phyloP scores from a whole-genome alignment of 768 basidiomycete species.

The Fistulinella prunicolor region DNA sequence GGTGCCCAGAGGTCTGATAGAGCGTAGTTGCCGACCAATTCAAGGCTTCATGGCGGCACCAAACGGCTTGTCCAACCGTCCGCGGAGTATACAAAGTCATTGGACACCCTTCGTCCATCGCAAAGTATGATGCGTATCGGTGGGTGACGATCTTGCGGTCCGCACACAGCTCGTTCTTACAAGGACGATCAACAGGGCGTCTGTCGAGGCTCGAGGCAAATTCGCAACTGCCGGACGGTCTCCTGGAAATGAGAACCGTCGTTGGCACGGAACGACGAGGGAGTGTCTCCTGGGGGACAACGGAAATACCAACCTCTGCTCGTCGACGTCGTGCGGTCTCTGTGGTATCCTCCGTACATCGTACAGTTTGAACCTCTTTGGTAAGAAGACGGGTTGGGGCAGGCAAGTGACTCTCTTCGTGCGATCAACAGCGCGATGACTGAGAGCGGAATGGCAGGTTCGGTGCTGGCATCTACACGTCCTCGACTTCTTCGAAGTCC shows the following conservation, averaged over 20 bases:
- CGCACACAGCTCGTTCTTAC: background rate
- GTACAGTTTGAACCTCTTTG: constrained; percentile 59
- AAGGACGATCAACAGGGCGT: constrained; percentile 34
- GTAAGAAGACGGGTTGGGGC: constrained; percentile 73
- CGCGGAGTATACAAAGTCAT: constrained; percentile 64
- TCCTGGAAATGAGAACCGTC: constrained; percentile 67
- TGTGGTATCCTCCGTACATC: constrained; percentile 65
- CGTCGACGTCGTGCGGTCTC: constrained; percentile 55
- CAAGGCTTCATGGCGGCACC: constrained; percentile 66
- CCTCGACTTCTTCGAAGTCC: constrained; percentile 79
- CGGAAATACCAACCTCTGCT: constrained; percentile 50
- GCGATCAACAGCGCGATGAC: constrained; percentile 2
- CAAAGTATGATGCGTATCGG: constrained; percentile 62
- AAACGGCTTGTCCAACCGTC: constrained; percentile 55
- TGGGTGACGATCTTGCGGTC: constrained; percentile 26
- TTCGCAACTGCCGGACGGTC: constrained; percentile 53
- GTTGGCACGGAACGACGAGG: constrained; percentile 72
- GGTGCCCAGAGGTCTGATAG: constrained; percentile 1
- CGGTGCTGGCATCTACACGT: constrained; percentile 70
- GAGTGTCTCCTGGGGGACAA: constrained; percentile 64
- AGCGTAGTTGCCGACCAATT: constrained; percentile 62
- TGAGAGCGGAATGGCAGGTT: constrained; percentile 44
- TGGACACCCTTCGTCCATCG: constrained; percentile 44
- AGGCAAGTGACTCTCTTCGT: constrained; percentile 37
- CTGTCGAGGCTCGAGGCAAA: constrained; percentile 58